These are phyloP conservation scores for Phytophthora crassamura DNA, from an alignment of 352 stramenopile species.

Conservation along the genomic window DNA sequence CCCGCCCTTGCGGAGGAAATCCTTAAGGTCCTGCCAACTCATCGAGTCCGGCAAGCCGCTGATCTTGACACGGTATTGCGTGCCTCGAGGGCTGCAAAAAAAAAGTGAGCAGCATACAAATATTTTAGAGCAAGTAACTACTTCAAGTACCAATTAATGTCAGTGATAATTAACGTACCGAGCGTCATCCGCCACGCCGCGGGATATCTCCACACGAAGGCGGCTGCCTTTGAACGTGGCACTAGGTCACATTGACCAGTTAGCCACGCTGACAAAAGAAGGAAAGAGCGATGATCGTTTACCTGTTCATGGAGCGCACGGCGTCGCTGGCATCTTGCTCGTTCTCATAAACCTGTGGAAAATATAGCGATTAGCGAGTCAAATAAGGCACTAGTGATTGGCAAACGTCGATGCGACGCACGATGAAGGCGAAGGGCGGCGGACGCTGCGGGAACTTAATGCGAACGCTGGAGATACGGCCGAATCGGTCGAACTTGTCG, in stretches of 20 bases:
- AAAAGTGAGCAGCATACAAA: neutral
- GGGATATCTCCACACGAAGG: slow-evolving; percentile 67
- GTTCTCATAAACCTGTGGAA: slow-evolving; percentile 64
- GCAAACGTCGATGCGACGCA: slow-evolving; percentile 25
- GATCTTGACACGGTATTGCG: slow-evolving; percentile 62
- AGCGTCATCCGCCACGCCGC: slow-evolving; percentile 23
- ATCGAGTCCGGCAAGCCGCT: slow-evolving; percentile 49
- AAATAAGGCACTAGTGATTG: neutral
- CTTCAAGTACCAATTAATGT: too few relatives aligned
- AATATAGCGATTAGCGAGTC: neutral
- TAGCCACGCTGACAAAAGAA: neutral
- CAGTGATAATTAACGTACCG: slow-evolving; percentile 16
- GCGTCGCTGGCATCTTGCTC: slow-evolving; percentile 62
- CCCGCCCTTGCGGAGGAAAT: slow-evolving; percentile 60
- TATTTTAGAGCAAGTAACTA: neutral
- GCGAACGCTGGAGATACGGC: slow-evolving; percentile 46
- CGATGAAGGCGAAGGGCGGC: slow-evolving; percentile 66
- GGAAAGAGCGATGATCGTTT: neutral
- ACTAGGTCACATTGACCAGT: slow-evolving; percentile 10
- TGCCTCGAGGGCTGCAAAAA: slow-evolving; percentile 44
- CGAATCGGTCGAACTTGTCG: slow-evolving; percentile 61
- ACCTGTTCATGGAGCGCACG: slow-evolving; percentile 68
- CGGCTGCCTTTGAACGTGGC: slow-evolving; percentile 41
- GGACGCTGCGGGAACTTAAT: slow-evolving; percentile 65
- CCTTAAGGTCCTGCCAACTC: slow-evolving; percentile 73